These are phyloP conservation scores for Trichomonas gallinae DNA, from an alignment of 208 protist genomes.

Conservation along the genomic window DNA sequence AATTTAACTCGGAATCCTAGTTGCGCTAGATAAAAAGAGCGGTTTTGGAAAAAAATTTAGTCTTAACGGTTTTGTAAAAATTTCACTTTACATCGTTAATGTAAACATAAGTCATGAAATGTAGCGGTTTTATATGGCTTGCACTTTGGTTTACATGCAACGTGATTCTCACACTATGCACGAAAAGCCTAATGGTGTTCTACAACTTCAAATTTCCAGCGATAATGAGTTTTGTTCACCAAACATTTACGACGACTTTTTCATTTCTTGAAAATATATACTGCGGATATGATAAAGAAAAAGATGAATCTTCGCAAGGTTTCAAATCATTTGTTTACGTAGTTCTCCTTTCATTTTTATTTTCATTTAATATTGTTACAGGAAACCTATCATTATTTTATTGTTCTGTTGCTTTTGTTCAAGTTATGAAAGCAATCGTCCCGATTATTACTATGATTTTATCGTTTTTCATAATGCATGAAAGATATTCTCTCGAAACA, in stretches of 20 bases:
- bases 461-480: not conserved
- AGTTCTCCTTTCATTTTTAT: not conserved
- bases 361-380: not conserved
- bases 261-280: not conserved
- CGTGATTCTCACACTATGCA: not conserved
- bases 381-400: not conserved
- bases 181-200: not conserved
- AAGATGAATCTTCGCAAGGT: not conserved
- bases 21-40: too few species aligned
- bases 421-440: not conserved
- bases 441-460: not conserved
- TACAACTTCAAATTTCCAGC: not conserved
- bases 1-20: too few species aligned
- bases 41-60: too few species aligned
- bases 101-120: too few species aligned
- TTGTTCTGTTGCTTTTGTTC: constrained; percentile 11
- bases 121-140: not conserved
- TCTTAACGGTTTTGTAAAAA: too few species aligned
- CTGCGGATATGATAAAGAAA: not conserved
- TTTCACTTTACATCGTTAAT: too few species aligned
- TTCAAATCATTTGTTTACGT: not conserved
- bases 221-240: not conserved
- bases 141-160: not conserved
- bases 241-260: not conserved
- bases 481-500: not conserved